Conservation (phyloP, 768 basidiomycete species). For the Leccinum sublutescens region DNA sequence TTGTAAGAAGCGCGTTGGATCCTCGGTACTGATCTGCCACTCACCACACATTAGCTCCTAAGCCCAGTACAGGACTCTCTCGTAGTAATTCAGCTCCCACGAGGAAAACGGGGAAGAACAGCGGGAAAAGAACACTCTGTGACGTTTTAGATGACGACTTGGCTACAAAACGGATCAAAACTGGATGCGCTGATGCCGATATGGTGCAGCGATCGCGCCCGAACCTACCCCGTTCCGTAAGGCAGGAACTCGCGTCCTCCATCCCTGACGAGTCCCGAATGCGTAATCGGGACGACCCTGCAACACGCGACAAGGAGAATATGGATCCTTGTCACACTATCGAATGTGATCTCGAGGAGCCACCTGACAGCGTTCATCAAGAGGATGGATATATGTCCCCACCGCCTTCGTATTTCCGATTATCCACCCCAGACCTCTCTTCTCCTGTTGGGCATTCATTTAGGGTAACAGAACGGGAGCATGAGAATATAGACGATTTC, state of each 20-base stretch:
- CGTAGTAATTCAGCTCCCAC: slow-evolving; percentile 31
- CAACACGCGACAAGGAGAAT: slow-evolving; percentile 38
- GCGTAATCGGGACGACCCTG: slow-evolving; percentile 45
- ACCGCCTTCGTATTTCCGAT: slow-evolving; percentile 46
- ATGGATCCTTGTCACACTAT: slow-evolving; percentile 37
- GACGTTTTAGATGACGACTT: slow-evolving; percentile 70
- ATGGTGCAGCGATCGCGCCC: slow-evolving; percentile 29
- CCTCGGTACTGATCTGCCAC: slow-evolving; percentile 38
- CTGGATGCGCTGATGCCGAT: slow-evolving; percentile 18
- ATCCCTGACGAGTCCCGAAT: slow-evolving; percentile 8
- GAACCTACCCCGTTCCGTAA: slow-evolving; percentile 16
- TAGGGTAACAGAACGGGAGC: slow-evolving; percentile 10
- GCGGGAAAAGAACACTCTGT: slow-evolving; percentile 73
- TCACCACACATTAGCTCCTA: slow-evolving; percentile 31
- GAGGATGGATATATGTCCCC: slow-evolving; percentile 88
- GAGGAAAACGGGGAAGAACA: slow-evolving; percentile 50
- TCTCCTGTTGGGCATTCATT: slow-evolving; percentile 51
- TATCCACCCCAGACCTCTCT: slow-evolving; percentile 59
- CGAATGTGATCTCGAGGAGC: slow-evolving; percentile 41
- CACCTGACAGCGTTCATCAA: slow-evolving; percentile 52
- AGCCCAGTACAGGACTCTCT: slow-evolving; percentile 24
- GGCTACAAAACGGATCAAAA: slow-evolving; percentile 48
- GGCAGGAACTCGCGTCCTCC: slow-evolving; percentile 4
- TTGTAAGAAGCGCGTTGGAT: slow-evolving; percentile 41
- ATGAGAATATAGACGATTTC: slow-evolving; percentile 39